Percentiles rank a stretch among this genome's conserved stretches.
Conservation (phyloP, 441 rosid genomes). For the Euphorbia celastroides region DNA sequence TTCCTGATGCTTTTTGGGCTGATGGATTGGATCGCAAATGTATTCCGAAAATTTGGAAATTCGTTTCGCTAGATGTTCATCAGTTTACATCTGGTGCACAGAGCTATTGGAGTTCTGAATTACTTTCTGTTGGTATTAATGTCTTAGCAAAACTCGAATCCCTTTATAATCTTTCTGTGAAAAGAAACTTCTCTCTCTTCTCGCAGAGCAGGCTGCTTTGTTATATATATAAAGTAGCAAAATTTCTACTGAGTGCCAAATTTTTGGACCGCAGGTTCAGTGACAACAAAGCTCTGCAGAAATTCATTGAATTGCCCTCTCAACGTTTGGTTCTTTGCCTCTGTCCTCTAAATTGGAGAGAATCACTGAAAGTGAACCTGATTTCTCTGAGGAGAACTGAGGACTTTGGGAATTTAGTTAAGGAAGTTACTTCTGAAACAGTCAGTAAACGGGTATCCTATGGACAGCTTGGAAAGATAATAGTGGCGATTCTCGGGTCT, state of each 20-base stretch:
- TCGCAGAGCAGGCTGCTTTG: slow-evolving; percentile 20
- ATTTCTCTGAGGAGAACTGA: slow-evolving; percentile 29
- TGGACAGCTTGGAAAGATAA: slow-evolving; percentile 33
- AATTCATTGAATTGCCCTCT: slow-evolving; percentile 17
- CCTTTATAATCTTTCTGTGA: slow-evolving; percentile 9
- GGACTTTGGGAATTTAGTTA: slow-evolving; percentile 19
- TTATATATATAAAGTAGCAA: slow-evolving; percentile 26
- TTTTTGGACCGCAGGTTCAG: neutral
- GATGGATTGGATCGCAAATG: slow-evolving; percentile 5
- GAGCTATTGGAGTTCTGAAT: slow-evolving; percentile 34
- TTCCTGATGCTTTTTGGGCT: slow-evolving; percentile 34
- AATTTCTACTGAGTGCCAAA: slow-evolving; percentile 27
- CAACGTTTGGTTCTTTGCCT: slow-evolving; percentile 20
- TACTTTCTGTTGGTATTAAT: slow-evolving; percentile 34
- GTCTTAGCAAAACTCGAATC: slow-evolving; percentile 31
- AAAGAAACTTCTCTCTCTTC: slow-evolving; percentile 23
- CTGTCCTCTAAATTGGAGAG: slow-evolving; percentile 35
- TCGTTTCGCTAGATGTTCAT: slow-evolving; percentile 19
- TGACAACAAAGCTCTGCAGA: slow-evolving; percentile 12
- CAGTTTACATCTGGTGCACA: slow-evolving; percentile 32
- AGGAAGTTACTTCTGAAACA: slow-evolving; percentile 18
- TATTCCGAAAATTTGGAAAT: slow-evolving; percentile 13
- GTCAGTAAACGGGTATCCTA: slow-evolving; percentile 23
- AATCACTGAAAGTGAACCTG: slow-evolving; percentile 27
- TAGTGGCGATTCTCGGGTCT: slow-evolving; percentile 38